phyloP scores from a whole-genome alignment of 768 basidiomycete genomes.

The Cystobasidium onofrii region DNA sequence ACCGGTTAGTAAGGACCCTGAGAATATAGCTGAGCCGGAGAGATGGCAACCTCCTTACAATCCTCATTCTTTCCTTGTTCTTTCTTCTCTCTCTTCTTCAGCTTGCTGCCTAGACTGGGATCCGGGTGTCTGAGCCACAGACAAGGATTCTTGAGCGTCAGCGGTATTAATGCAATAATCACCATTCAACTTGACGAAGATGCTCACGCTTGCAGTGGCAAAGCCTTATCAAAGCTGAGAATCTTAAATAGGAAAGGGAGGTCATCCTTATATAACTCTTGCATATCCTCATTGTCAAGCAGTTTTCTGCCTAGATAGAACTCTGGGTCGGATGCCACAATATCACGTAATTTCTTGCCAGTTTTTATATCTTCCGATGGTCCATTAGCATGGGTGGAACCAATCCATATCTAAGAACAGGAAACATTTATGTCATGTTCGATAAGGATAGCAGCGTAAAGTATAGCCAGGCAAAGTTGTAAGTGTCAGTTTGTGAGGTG shows the following conservation, averaged over 20 bases:
- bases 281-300: slow-evolving; percentile 33
- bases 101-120: slow-evolving; percentile 26
- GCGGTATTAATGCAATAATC: no score
- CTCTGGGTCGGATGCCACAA: slow-evolving; percentile 29
- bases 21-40: not conserved
- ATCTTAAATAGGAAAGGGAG: slow-evolving; percentile 40
- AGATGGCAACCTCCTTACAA: slow-evolving; percentile 10
- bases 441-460: no score
- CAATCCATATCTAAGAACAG: not conserved
- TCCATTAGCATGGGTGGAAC: slow-evolving; percentile 36
- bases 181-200: no score
- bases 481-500: not conserved
- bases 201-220: slow-evolving; percentile 35
- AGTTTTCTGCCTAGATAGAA: slow-evolving; percentile 36
- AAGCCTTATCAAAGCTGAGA: slow-evolving; percentile 39
- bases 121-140: slow-evolving; percentile 19
- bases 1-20: not conserved
- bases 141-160: no score
- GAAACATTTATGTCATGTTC: no score
- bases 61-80: slow-evolving; percentile 33
- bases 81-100: slow-evolving; percentile 30
- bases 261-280: slow-evolving; percentile 30
- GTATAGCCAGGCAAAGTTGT: no score
- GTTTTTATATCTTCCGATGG: slow-evolving; percentile 24
- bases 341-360: slow-evolving; percentile 3